These are phyloP conservation scores for Fusarium secorum DNA, from an alignment of 2,329 filamentous ascomycete genomes.

Conservation along the genomic window DNA sequence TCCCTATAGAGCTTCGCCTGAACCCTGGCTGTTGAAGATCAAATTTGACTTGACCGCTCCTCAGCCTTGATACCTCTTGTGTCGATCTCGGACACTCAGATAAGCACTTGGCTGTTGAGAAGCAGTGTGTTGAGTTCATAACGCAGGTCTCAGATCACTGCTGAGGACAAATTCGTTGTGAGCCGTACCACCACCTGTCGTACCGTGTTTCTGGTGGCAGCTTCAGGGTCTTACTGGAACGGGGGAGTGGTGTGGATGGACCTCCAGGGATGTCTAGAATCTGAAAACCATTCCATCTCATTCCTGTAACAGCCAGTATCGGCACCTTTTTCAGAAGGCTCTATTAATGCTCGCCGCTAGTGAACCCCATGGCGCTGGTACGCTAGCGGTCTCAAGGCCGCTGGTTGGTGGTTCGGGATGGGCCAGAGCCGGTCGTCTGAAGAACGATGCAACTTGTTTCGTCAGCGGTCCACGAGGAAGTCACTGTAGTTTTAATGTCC, in stretches of 20 bases:
- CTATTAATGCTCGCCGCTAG: slow-evolving; percentile 24
- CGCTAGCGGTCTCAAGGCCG: slow-evolving; percentile 34
- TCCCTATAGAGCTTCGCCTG: background rate
- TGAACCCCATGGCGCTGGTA: slow-evolving; percentile 38
- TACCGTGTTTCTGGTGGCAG: slow-evolving; percentile 35
- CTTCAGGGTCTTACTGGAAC: slow-evolving; percentile 20
- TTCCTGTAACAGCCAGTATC: slow-evolving; percentile 35
- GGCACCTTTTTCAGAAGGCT: slow-evolving; percentile 11
- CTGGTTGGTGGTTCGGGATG: slow-evolving; percentile 27
- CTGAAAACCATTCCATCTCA: slow-evolving; percentile 29
- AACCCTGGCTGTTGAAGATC: slow-evolving; percentile 13
- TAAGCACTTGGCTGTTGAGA: slow-evolving; percentile 15
- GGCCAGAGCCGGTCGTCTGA: slow-evolving; percentile 33
- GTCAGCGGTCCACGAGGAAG: slow-evolving; percentile 32
- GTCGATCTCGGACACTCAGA: slow-evolving; percentile 34
- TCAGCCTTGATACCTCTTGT: slow-evolving; percentile 12
- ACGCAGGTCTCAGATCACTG: slow-evolving; percentile 27
- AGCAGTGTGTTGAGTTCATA: slow-evolving; percentile 8
- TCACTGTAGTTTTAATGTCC: slow-evolving; percentile 13
- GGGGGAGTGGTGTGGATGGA: slow-evolving; percentile 10
- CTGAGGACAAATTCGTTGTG: slow-evolving; percentile 33
- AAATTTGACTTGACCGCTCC: slow-evolving; percentile 32
- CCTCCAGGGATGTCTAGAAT: slow-evolving; percentile 21
- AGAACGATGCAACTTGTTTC: slow-evolving; percentile 35
- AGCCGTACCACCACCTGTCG: slow-evolving; percentile 26